Base-by-base conservation (phyloP, 2,329 filamentous ascomycete species). In the Coleophoma cylindrospora region DNA sequence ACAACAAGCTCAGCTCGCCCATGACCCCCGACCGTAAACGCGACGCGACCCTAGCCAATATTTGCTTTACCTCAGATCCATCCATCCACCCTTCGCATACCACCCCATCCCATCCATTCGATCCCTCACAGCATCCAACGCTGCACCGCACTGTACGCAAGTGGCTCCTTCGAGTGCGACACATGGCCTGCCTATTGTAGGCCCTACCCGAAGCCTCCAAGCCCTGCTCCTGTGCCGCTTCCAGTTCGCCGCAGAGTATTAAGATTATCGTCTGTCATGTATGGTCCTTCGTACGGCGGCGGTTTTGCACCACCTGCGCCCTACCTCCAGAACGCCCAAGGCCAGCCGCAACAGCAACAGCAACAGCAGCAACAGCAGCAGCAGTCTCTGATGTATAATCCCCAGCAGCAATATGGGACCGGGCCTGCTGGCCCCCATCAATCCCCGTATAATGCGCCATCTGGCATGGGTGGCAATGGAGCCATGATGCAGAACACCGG, bases 321-420 rank as follows among this genome's bases (percentile, higher is more conserved):
- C 49, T 51, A 47, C 34, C 44, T 50, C 37, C 57, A 58, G 32
- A 41, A 51, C 34, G 48, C 50, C 45, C 56, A 58, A 43, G 51
- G 49, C 17, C 57, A 54, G 43, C 54, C 53, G 34, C 54, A 50
- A 43, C 59, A 58, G 40, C 56, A 57, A 34, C 52, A 54, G 3
- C 56, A 55, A n/a, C 57, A 51, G 22, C 52, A 53, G 27, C 54
- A 55, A 14, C 56, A 55, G 32, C 58, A 61, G 44, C 63, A 62
- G 56, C 62, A 63, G 60, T 75, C 75, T 66, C 76, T 80, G 70
- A 81, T 82, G 77, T 83, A 79, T 66, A 79, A 79, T 64, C 70
- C 40, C 57, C 60, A 59, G 36, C 60, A 61, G 33, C 55, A 56
- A 17, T 63, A 62, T 38, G 56, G 45, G 48, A 10, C 27, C 27